Conservation (phyloP, 2,329 filamentous ascomycete genomes). For the Neurospora sp. region DNA sequence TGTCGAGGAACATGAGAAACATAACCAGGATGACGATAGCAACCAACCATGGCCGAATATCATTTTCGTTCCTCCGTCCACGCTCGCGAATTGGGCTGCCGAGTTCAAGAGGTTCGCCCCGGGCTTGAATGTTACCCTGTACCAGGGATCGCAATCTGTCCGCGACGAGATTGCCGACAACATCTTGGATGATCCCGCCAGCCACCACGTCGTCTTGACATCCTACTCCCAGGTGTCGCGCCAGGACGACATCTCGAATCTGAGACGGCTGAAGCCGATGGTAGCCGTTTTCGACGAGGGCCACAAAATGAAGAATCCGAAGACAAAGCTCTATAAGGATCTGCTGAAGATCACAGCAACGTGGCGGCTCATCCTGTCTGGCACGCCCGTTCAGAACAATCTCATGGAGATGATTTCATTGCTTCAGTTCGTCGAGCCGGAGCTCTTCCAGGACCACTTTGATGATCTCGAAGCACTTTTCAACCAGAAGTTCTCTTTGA, state of each 20-base stretch:
- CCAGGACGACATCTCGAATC: slow-evolving; percentile 38
- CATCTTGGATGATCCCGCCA: slow-evolving; percentile 52
- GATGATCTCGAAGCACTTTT: slow-evolving; percentile 82
- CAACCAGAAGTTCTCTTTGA: slow-evolving; percentile 80
- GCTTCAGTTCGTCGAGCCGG: slow-evolving; percentile 86
- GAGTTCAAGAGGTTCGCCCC: slow-evolving; percentile 88
- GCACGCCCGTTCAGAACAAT: slow-evolving; percentile 92
- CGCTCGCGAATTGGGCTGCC: slow-evolving; percentile 88
- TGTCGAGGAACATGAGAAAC: slow-evolving; percentile 48
- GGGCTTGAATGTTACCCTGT: slow-evolving; percentile 61
- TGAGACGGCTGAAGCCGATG: slow-evolving; percentile 39
- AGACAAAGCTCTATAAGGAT: slow-evolving; percentile 71
- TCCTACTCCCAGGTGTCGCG: slow-evolving; percentile 51
- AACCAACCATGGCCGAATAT: slow-evolving; percentile 59
- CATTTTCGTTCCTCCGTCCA: slow-evolving; percentile 85
- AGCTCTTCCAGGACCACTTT: slow-evolving; percentile 66
- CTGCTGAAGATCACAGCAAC: slow-evolving; percentile 66
- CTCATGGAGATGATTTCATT: slow-evolving; percentile 84
- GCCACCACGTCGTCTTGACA: slow-evolving; percentile 54
- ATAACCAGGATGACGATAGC: slow-evolving; percentile 17
- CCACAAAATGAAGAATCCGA: slow-evolving; percentile 82
- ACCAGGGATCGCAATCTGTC: slow-evolving; percentile 55
- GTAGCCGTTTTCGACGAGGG: slow-evolving; percentile 83
- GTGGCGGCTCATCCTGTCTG: slow-evolving; percentile 82
- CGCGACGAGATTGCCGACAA: slow-evolving; percentile 58